Evolutionary conservation across 2,329 filamentous ascomycete genomes (phyloP).

Genomic region (Alternaria brassicae): DNA sequence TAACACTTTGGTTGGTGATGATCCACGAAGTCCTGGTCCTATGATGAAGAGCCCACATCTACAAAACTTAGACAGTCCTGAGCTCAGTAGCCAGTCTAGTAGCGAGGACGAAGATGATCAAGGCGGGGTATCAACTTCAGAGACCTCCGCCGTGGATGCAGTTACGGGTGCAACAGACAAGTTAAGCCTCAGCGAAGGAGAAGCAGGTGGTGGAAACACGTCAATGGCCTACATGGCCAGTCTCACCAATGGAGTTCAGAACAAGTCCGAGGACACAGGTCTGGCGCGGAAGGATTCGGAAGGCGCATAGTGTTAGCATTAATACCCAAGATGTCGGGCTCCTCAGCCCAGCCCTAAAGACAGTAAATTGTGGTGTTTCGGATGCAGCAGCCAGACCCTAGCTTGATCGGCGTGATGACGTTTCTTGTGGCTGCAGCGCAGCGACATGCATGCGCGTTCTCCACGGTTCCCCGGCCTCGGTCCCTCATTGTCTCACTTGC

Average conservation of each 20-base stretch:
- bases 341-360: neutral
- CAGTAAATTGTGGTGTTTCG: neutral
- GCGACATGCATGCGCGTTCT: conserved; percentile 25
- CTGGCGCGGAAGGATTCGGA: neutral
- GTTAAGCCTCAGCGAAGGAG: neutral
- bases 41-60: conserved; percentile 53
- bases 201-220: conserved; percentile 6
- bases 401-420: conserved; percentile 33
- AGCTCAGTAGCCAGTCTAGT: conserved; percentile 45
- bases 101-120: conserved; percentile 43
- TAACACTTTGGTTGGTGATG: conserved; percentile 25
- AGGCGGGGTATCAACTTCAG: conserved; percentile 30
- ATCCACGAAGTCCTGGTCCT: conserved; percentile 40
- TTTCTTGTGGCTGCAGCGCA: conserved; percentile 25
- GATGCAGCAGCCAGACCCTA: conserved; percentile 7
- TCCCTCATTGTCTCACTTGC: conserved; percentile 16
- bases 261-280: neutral
- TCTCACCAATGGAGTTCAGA: conserved; percentile 1
- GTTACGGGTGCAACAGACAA: conserved; percentile 5
- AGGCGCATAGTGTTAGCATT: conserved; percentile 10
- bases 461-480: conserved; percentile 15
- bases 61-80: conserved; percentile 50
- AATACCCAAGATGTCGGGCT: conserved; percentile 7
- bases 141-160: conserved; percentile 8
- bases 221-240: conserved; percentile 14